Conservation (phyloP, 2,329 filamentous ascomycete genomes). For the Aaosphaeria pasadenensis region DNA sequence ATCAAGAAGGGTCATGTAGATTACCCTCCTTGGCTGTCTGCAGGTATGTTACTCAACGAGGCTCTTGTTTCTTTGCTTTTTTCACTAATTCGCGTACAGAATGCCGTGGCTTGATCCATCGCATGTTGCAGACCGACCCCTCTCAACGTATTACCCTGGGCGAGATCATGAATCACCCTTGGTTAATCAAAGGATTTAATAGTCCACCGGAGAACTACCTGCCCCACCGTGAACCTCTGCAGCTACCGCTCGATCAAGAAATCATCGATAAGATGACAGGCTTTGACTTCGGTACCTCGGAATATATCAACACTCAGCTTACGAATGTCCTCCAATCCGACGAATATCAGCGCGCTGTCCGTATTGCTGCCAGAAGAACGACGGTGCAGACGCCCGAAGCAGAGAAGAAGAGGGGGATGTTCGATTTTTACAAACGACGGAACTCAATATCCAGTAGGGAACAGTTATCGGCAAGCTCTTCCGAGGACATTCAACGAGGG, state of each 20-base stretch:
- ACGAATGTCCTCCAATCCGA: slow-evolving; percentile 87
- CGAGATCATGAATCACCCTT: slow-evolving; percentile 92
- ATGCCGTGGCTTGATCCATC: slow-evolving; percentile 86
- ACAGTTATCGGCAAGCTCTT: slow-evolving; percentile 77
- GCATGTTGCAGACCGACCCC: slow-evolving; percentile 95
- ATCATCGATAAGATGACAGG: slow-evolving; percentile 94
- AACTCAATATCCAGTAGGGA: slow-evolving; percentile 88
- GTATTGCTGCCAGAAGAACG: slow-evolving; percentile 65
- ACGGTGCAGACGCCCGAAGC: slow-evolving; percentile 54
- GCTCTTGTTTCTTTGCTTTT: background rate
- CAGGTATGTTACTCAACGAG: slow-evolving; percentile 60
- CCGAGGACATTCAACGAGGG: slow-evolving; percentile 78
- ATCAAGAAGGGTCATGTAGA: slow-evolving; percentile 97
- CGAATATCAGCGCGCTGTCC: slow-evolving; percentile 86
- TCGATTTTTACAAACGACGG: slow-evolving; percentile 94
- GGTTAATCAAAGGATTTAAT: slow-evolving; percentile 91
- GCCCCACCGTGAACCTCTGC: slow-evolving; percentile 78
- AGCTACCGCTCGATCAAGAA: slow-evolving; percentile 75
- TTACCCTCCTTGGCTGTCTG: slow-evolving; percentile 89
- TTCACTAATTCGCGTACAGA: slow-evolving; percentile 54
- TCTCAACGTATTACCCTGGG: slow-evolving; percentile 79
- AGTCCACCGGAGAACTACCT: slow-evolving; percentile 86
- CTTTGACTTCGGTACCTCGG: slow-evolving; percentile 90
- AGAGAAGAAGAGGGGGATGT: slow-evolving; percentile 84
- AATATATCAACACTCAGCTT: slow-evolving; percentile 78